A percentile compares a stretch with the other conserved stretches of the same genome.
Evolutionary conservation across 164 flowering plant genomes (phyloP).

Genomic region (Magnolia sinica): DNA sequence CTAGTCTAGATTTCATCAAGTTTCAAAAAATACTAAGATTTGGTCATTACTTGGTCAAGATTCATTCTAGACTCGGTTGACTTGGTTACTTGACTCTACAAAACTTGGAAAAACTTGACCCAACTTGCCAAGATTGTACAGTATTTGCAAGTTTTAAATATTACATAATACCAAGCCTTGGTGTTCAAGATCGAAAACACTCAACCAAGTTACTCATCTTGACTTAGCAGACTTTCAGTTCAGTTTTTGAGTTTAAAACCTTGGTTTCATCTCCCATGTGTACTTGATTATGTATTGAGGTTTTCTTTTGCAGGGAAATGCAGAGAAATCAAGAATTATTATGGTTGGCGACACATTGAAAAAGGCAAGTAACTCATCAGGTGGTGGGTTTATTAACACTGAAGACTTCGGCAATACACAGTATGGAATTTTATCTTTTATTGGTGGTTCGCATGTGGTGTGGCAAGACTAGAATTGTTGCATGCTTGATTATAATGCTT

Average conservation of each 20-base stretch:
- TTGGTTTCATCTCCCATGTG: neutral
- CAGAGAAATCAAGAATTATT: constrained; percentile 85
- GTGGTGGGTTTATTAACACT: constrained; percentile 54
- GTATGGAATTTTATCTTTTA: constrained; percentile 39
- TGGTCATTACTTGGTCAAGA: no score
- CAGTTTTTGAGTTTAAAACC: neutral
- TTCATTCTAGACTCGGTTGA: no score
- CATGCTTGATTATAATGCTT: neutral
- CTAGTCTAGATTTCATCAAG: no score
- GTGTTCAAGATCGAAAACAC: neutral
- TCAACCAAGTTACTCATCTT: neutral
- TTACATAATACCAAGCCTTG: neutral
- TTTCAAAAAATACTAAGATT: no score
- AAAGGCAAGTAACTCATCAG: constrained; percentile 63
- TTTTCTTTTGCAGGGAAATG: constrained; percentile 64
- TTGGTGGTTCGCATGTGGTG: neutral
- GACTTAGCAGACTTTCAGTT: neutral
- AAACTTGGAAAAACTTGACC: no score
- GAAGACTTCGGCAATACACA: constrained; percentile 59
- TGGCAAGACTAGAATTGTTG: neutral
- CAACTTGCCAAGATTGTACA: neutral
- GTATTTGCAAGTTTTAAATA: neutral
- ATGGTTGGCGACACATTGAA: constrained; percentile 91
- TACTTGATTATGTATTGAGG: neutral
- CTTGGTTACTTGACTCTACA: no score